Base-by-base conservation (phyloP, 768 basidiomycete genomes). In the Lactarius deliciosus region DNA sequence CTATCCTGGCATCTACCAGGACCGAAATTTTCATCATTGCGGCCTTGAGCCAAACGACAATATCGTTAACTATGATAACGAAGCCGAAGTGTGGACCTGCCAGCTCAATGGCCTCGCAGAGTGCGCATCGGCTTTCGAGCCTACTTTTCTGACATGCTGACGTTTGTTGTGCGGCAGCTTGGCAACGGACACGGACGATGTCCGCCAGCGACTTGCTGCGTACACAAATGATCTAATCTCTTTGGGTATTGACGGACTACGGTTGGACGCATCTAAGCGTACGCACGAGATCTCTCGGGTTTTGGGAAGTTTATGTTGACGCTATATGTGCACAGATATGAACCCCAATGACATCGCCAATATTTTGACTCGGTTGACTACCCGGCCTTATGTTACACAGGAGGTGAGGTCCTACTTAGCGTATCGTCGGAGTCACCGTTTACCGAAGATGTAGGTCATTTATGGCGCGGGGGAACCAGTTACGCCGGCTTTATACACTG, bases 181-280 rank as follows among this genome's bases (percentile, higher is more conserved):
- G 16, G 85, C 81, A 0, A 90, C 89, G 0, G 84, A 86, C 1
- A 85, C 85, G 0, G 81, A 83, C 53, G 82, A 85, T 62, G 88
- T 90, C 22, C 80, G 84, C n/a, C 74, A 74, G 1, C 74, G 78
- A 5, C 79, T 90, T 2, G 86, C 86, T 0, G 69, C 74, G 30
- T 88, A 88, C 72, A 83, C 73, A 6, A 86, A 88, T 69, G 85
- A 89, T 61, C 74, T 90, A 1, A 66, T 88, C 30, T 83, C 83
- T 0, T 78, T 90, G 10, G 88, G 87, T 1, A 81, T 85, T 0
- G 85, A 87, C 67, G 87, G 87, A 0, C 76, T 88, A 34, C 80
- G 87, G 1, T 75, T 89, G 25, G 88, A 90, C 71, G 86, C 87
- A 20, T 80, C 86, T 0, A 90, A 90, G 77, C 81, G 87, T 87